A percentile compares a stretch with the other conserved stretches of the same genome.
phyloP scores from a whole-genome alignment of 495 filamentous ascomycete genomes.

The Venustampulla echinocandica region DNA sequence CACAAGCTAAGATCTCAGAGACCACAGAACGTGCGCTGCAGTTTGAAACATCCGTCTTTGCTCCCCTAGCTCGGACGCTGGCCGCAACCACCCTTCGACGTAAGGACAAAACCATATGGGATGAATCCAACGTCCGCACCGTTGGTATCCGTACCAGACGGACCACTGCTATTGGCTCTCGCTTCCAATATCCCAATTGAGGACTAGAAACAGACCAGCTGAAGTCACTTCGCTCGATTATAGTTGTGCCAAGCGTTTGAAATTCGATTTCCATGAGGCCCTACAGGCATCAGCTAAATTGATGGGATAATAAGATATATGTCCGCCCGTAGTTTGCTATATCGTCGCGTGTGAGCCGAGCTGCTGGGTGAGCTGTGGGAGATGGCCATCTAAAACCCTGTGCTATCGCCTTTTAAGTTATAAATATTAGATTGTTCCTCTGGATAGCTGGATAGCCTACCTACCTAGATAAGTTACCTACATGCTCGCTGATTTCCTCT shows the following conservation, averaged over 20 bases:
- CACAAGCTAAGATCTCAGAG: background rate
- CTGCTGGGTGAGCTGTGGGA: no score
- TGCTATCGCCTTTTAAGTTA: no score
- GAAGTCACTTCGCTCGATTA: no score
- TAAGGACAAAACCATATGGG: background rate
- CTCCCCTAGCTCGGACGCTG: background rate
- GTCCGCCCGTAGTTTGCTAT: no score
- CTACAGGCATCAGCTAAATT: no score
- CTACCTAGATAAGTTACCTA: no score
- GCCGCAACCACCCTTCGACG: background rate
- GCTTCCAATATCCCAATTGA: constrained; percentile 15
- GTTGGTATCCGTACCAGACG: constrained; percentile 7
- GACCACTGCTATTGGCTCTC: background rate
- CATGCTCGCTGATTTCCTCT: no score
- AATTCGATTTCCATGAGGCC: background rate
- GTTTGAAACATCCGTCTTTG: background rate
- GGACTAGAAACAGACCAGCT: constrained; percentile 2
- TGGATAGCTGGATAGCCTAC: no score
- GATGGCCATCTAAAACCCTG: no score
- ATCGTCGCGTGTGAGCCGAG: no score
- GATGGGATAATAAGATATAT: no score
- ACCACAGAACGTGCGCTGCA: background rate
- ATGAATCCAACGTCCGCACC: constrained; percentile 11
- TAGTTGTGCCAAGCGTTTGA: background rate
- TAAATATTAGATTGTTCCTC: no score